Evolutionary conservation across 306 rosid genomes (phyloP).

Genomic region (Quercus mongolica): DNA sequence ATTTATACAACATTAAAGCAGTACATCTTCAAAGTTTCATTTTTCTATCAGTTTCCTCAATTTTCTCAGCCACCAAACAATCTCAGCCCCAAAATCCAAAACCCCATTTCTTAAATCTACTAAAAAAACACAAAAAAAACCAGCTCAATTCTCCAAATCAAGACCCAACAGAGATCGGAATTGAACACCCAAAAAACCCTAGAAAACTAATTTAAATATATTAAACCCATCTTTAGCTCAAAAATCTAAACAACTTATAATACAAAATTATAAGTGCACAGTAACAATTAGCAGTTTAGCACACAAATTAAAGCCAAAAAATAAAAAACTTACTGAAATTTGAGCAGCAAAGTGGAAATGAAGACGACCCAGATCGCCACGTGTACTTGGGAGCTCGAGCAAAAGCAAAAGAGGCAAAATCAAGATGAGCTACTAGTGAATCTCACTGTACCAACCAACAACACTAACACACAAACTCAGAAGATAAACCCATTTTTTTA

Average conservation of each 20-base stretch:
- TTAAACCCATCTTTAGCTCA: slow-evolving; percentile 15
- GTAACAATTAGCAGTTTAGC: slow-evolving; percentile 7
- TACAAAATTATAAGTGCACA: slow-evolving; percentile 8
- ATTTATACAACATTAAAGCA: slow-evolving; percentile 7
- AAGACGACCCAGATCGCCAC: slow-evolving; percentile 6
- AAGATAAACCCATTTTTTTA: not conserved
- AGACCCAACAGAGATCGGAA: slow-evolving; percentile 26
- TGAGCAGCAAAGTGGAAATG: slow-evolving; percentile 1
- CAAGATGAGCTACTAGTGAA: not conserved
- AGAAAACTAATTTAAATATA: not conserved
- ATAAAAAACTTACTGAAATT: not conserved
- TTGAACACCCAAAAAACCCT: not conserved
- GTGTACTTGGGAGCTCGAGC: slow-evolving; percentile 7
- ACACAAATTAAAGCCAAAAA: not conserved
- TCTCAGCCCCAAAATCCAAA: slow-evolving; percentile 14
- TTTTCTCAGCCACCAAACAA: slow-evolving; percentile 22
- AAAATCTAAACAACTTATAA: not conserved
- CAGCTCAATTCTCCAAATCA: slow-evolving; percentile 37
- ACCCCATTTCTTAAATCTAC: slow-evolving; percentile 23
- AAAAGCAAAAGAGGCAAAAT: slow-evolving; percentile 6
- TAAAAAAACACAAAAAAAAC: not conserved
- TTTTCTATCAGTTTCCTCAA: slow-evolving; percentile 10
- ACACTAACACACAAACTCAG: slow-evolving; percentile 1
- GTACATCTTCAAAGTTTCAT: not conserved
- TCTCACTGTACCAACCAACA: not conserved